Percentiles rank a stretch among this genome's conserved stretches.
phyloP scores from a whole-genome alignment of 768 basidiomycete species.

The Rhizopogon salebrosus region DNA sequence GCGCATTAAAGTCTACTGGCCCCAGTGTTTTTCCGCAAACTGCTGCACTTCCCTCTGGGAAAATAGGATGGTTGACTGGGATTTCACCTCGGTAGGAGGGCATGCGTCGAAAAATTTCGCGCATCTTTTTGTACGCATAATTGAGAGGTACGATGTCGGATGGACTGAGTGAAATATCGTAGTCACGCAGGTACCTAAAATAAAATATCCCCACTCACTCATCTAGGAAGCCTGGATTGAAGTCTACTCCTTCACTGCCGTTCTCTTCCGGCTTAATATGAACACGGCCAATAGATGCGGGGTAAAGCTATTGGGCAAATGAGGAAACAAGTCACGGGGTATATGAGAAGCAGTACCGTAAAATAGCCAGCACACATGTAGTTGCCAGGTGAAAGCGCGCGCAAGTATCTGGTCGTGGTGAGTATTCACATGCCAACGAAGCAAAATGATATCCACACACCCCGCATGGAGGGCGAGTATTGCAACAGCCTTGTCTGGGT shows the following conservation, averaged over 20 bases:
- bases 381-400: slow-evolving; percentile 15
- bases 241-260: slow-evolving; percentile 7
- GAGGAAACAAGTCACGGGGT: not conserved
- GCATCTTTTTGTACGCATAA: slow-evolving; percentile 15
- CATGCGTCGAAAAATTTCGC: slow-evolving; percentile 21
- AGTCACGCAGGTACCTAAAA: not conserved
- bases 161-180: slow-evolving; percentile 4
- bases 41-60: slow-evolving; percentile 17
- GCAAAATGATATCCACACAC: slow-evolving; percentile 17
- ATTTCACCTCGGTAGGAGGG: slow-evolving; percentile 34
- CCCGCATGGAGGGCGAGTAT: slow-evolving; percentile 38
- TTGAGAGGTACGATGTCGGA: slow-evolving; percentile 11
- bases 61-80: slow-evolving; percentile 30
- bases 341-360: slow-evolving; percentile 16
- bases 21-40: slow-evolving; percentile 7
- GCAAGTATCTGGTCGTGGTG: slow-evolving; percentile 17
- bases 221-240: slow-evolving; percentile 10
- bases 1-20: slow-evolving; percentile 29
- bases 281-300: slow-evolving; percentile 10
- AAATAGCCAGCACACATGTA: slow-evolving; percentile 26
- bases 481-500: slow-evolving; percentile 52
- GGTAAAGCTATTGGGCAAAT: slow-evolving; percentile 6
- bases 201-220: not conserved
- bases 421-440: not conserved
- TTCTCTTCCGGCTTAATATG: slow-evolving; percentile 13